Percentiles rank a stretch among this genome's conserved stretches.
Conservation (phyloP, 208 protist species). For the Wallacemonas sp. region DNA sequence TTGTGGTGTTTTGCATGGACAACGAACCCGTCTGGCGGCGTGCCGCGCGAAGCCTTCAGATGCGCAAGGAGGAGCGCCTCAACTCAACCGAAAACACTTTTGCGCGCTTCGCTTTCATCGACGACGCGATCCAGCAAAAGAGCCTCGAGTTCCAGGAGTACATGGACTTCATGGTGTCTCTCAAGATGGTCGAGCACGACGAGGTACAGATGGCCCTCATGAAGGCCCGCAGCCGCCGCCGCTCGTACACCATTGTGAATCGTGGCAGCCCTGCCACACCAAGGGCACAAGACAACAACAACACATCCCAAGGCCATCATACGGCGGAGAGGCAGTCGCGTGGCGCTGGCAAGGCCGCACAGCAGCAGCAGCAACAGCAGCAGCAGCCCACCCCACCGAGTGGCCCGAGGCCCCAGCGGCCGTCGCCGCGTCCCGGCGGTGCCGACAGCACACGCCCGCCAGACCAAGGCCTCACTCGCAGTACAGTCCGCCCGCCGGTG, state of each 20-base stretch:
- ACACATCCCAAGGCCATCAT: too few species aligned
- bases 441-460: neutral
- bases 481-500: too few species aligned
- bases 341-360: neutral
- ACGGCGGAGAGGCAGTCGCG: neutral
- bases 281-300: too few species aligned
- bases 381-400: neutral
- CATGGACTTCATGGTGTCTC: slow-evolving; percentile 40
- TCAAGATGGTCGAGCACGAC: slow-evolving; percentile 45
- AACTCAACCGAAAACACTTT: slow-evolving; percentile 52
- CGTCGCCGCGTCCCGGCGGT: neutral
- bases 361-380: slow-evolving; percentile 5
- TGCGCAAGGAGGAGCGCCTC: slow-evolving; percentile 35
- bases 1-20: slow-evolving; percentile 36
- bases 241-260: neutral
- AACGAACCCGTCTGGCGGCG: slow-evolving; percentile 46
- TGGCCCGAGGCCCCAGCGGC: neutral
- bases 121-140: slow-evolving; percentile 35
- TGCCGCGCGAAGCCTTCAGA: slow-evolving; percentile 35
- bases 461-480: too few species aligned
- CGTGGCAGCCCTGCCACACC: neutral
- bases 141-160: slow-evolving; percentile 39
- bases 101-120: slow-evolving; percentile 40
- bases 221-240: slow-evolving; percentile 16
- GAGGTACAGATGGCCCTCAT: slow-evolving; percentile 19